phyloP scores from a whole-genome alignment of 2,329 filamentous ascomycete species.

The Arthrobotrys sinensis region DNA sequence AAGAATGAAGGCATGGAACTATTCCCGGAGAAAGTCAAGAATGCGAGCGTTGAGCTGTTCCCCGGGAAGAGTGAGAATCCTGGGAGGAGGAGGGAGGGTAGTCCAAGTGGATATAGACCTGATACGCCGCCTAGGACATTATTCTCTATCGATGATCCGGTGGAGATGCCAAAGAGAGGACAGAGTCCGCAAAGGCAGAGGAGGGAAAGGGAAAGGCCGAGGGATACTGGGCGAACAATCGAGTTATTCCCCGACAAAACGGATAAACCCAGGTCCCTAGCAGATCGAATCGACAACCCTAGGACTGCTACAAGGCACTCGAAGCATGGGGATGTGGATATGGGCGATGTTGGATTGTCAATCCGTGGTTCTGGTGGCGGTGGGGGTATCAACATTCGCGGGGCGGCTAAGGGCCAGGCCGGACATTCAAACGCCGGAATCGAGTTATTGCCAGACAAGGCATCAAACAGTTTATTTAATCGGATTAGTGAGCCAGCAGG shows the following conservation, averaged over 20 bases:
- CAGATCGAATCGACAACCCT: constrained; percentile 42
- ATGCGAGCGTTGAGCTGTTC: constrained; percentile 60
- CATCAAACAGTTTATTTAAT: constrained; percentile 58
- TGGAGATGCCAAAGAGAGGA: constrained; percentile 52
- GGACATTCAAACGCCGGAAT: constrained; percentile 58
- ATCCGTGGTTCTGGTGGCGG: constrained; percentile 55
- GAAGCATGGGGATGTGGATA: constrained; percentile 39
- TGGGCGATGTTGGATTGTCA: constrained; percentile 42
- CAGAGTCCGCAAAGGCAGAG: constrained; percentile 51
- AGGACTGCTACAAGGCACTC: constrained; percentile 6
- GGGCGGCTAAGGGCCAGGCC: constrained; percentile 45
- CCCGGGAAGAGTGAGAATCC: constrained; percentile 29
- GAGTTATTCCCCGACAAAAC: constrained; percentile 62
- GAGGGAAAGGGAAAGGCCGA: constrained; percentile 35
- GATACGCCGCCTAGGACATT: constrained; percentile 45
- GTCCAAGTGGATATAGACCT: constrained; percentile 19
- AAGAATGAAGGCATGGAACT: constrained; percentile 40
- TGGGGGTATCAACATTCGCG: constrained; percentile 34
- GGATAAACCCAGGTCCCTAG: constrained; percentile 37
- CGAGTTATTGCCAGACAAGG: constrained; percentile 62
- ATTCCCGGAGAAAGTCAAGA: constrained; percentile 54
- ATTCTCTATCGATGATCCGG: constrained; percentile 49
- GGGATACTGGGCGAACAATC: constrained; percentile 30
- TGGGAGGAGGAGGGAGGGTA: constrained; percentile 35
- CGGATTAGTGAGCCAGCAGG: constrained; percentile 47